Percentiles rank a stretch among this genome's conserved stretches.
Conservation (phyloP, 352 stramenopile genomes). For the Pythium vanterpoolii region DNA sequence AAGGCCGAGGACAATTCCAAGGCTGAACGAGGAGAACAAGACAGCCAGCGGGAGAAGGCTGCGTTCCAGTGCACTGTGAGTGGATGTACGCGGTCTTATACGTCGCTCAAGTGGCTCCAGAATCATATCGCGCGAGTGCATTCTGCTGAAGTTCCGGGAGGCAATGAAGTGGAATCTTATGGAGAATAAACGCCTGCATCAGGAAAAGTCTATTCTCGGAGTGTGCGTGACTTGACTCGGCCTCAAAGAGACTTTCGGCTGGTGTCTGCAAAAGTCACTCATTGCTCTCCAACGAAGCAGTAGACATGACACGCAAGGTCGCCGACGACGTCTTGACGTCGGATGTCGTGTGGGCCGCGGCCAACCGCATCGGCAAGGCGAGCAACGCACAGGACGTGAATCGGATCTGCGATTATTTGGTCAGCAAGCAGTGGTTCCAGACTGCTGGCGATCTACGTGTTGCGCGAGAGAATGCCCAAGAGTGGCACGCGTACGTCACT, state of each 20-base stretch:
- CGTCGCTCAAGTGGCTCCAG: slow-evolving; percentile 21
- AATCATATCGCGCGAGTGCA: slow-evolving; percentile 13
- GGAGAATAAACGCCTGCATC: background rate
- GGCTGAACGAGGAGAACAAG: background rate
- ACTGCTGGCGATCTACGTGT: slow-evolving; percentile 51
- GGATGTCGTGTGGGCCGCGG: slow-evolving; percentile 50
- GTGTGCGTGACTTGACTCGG: background rate
- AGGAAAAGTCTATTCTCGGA: slow-evolving; percentile 7
- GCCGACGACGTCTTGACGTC: slow-evolving; percentile 28
- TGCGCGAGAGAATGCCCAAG: slow-evolving; percentile 30
- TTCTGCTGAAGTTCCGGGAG: background rate
- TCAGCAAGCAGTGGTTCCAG: slow-evolving; percentile 72
- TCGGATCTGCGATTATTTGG: slow-evolving; percentile 55
- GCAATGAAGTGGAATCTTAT: background rate
- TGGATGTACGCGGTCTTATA: slow-evolving; percentile 15
- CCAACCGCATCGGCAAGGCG: slow-evolving; percentile 51
- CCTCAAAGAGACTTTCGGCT: background rate
- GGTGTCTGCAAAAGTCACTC: background rate
- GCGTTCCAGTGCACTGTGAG: slow-evolving; percentile 1
- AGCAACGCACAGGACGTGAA: slow-evolving; percentile 45
- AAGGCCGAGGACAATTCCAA: background rate
- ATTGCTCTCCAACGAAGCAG: background rate
- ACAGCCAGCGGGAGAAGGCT: background rate
- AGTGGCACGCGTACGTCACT: slow-evolving; percentile 53
- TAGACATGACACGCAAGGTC: slow-evolving; percentile 13